Conservation (phyloP, 345 rosid species). For the Dimocarpus longan region DNA sequence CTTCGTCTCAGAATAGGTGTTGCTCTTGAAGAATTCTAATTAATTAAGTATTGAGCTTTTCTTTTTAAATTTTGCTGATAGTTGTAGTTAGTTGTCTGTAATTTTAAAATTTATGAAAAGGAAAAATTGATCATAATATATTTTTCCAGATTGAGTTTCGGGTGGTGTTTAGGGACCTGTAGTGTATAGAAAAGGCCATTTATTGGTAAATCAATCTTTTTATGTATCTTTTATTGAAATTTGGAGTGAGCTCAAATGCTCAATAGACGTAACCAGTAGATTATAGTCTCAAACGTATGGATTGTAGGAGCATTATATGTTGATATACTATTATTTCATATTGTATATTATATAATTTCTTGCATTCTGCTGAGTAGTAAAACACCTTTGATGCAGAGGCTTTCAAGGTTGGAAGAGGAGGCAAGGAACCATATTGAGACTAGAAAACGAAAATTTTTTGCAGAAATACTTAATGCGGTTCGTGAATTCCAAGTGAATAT, state of each 20-base stretch:
- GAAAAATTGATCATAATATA: neutral
- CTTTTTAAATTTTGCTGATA: slow-evolving; percentile 4
- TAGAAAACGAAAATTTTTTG: slow-evolving; percentile 80
- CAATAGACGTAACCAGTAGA: neutral
- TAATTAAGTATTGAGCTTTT: neutral
- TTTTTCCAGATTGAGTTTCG: slow-evolving; percentile 1
- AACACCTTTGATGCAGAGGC: slow-evolving; percentile 57
- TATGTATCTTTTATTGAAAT: neutral
- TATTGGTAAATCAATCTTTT: neutral
- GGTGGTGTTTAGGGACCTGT: neutral
- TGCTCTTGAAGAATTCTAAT: slow-evolving; percentile 7
- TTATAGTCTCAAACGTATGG: neutral
- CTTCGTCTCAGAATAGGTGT: slow-evolving; percentile 4
- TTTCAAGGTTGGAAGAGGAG: slow-evolving; percentile 85
- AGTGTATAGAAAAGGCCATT: neutral
- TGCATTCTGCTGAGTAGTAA: slow-evolving; percentile 27
- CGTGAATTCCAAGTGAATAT: slow-evolving; percentile 87
- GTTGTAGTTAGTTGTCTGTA: neutral
- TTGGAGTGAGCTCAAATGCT: neutral
- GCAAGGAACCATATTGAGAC: slow-evolving; percentile 79
- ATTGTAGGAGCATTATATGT: neutral
- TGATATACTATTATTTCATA: no score
- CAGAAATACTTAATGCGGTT: slow-evolving; percentile 84
- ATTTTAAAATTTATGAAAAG: neutral
- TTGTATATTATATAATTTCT: slow-evolving; percentile 6